Evolutionary conservation across 345 rosid species (phyloP).

Genomic region (Geranium rotundifolium): DNA sequence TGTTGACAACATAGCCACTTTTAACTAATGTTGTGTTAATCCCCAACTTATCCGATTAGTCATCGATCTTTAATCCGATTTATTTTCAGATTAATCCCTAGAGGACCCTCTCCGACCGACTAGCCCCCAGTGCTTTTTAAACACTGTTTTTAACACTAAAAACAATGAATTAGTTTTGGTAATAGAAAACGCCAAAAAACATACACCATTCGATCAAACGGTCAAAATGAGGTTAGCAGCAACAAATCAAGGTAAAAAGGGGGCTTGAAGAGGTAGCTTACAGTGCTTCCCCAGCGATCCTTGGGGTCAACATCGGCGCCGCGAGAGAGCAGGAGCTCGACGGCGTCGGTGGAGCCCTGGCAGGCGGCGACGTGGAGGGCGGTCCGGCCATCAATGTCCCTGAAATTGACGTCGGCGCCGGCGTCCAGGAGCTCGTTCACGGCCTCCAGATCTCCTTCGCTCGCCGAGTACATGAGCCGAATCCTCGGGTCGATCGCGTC

Average conservation of each 20-base stretch:
- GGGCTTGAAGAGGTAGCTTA: constrained; percentile 20
- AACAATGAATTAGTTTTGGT: too few relatives aligned
- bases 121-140: too few relatives aligned
- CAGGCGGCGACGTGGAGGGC: constrained; percentile 76
- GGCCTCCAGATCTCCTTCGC: constrained; percentile 65
- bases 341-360: constrained; percentile 57
- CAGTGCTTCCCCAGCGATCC: constrained; percentile 97
- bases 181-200: too few relatives aligned
- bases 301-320: constrained; percentile 49
- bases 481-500: constrained; percentile 39
- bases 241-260: background rate
- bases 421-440: constrained; percentile 40
- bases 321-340: constrained; percentile 42
- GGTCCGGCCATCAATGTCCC: constrained; percentile 59
- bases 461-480: constrained; percentile 62
- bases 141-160: too few relatives aligned
- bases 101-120: too few relatives aligned
- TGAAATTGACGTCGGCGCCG: constrained; percentile 56
- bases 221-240: too few relatives aligned
- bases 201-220: too few relatives aligned
- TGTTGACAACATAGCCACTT: too few relatives aligned
- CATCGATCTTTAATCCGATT: too few relatives aligned
- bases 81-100: too few relatives aligned
- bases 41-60: too few relatives aligned
- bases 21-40: too few relatives aligned